Evolutionary conservation across 73 alveolate genomes (phyloP).

Genomic region (Paramecium caudatum): DNA sequence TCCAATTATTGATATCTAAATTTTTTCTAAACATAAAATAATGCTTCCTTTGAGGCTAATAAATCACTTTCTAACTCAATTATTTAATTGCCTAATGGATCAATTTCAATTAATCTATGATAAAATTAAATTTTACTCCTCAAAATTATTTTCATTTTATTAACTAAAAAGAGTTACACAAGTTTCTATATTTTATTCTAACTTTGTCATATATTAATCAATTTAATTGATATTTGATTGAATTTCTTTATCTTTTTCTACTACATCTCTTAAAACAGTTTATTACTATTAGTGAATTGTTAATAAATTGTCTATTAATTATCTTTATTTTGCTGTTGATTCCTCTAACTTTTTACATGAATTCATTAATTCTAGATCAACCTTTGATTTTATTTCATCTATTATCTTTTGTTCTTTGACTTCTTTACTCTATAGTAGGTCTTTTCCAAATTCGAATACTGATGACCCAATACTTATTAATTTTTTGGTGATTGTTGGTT

Average conservation of each 20-base stretch:
- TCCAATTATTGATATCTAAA: constrained; percentile 25
- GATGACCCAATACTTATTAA: not conserved
- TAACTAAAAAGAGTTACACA: not conserved
- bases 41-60: not conserved
- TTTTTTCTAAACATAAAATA: not conserved
- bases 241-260: not conserved
- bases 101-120: not conserved
- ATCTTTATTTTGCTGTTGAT: not conserved
- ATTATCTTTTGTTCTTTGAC: not conserved
- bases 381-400: not conserved
- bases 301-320: not conserved
- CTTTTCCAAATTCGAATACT: constrained; percentile 23
- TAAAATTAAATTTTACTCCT: not conserved
- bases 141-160: not conserved
- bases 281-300: not conserved
- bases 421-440: not conserved
- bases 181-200: not conserved
- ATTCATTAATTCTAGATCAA: not conserved
- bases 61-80: not conserved
- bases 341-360: not conserved
- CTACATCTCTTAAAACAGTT: not conserved
- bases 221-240: not conserved
- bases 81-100: not conserved
- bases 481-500: not conserved
- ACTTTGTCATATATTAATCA: not conserved